phyloP scores from a whole-genome alignment of 139 green algal species.

The Nannochloris sp. region DNA sequence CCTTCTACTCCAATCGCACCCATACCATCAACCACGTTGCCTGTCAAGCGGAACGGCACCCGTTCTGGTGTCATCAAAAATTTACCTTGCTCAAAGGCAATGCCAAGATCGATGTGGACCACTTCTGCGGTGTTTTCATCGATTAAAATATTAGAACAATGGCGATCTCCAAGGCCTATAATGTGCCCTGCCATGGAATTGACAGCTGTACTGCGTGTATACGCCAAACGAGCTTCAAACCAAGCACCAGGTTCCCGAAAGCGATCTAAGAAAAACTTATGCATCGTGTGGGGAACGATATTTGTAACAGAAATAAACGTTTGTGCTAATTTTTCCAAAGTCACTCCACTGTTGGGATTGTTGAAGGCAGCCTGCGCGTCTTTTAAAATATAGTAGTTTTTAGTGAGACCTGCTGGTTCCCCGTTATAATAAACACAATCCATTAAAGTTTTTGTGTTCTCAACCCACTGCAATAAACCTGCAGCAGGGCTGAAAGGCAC shows the following conservation, averaged over 20 bases:
- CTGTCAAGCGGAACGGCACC: slow-evolving; percentile 92
- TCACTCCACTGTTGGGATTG: neutral
- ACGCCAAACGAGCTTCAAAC: slow-evolving; percentile 67
- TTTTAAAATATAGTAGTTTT: neutral
- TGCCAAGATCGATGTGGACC: slow-evolving; percentile 96
- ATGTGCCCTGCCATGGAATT: slow-evolving; percentile 80
- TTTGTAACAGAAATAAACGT: neutral
- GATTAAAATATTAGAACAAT: slow-evolving; percentile 91
- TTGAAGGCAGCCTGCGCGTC: neutral
- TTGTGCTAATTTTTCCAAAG: neutral
- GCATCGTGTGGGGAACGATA: slow-evolving; percentile 65
- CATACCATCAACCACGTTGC: slow-evolving; percentile 92
- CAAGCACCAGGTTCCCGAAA: slow-evolving; percentile 63
- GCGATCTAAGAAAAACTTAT: slow-evolving; percentile 91
- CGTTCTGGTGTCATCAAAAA: slow-evolving; percentile 86
- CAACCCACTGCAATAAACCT: slow-evolving; percentile 92
- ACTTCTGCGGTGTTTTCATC: slow-evolving; percentile 74
- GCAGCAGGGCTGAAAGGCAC: slow-evolving; percentile 81
- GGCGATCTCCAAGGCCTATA: slow-evolving; percentile 88
- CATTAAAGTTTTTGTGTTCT: slow-evolving; percentile 67
- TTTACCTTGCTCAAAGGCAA: slow-evolving; percentile 92
- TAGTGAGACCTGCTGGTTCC: too few relatives aligned
- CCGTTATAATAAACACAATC: slow-evolving; percentile 46
- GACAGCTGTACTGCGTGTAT: slow-evolving; percentile 75
- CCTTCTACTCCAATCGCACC: slow-evolving; percentile 81